Conservation (phyloP, 305 asterid species). For the Fraxinus paxiana region DNA sequence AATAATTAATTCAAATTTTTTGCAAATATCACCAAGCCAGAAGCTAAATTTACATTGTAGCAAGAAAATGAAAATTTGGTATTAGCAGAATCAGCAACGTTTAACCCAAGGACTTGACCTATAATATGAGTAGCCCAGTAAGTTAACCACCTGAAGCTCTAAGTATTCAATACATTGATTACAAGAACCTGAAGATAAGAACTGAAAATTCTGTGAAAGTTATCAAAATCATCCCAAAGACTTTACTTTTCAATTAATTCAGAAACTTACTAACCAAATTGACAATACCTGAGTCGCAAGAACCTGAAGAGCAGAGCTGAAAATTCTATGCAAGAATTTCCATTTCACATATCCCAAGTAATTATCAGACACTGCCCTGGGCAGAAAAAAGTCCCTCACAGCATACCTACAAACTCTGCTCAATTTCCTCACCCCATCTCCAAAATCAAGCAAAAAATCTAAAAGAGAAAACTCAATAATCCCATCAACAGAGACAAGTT, state of each 20-base stretch:
- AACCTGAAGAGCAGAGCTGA: constrained; percentile 91
- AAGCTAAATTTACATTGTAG: constrained; percentile 8
- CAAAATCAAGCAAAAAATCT: constrained; percentile 43
- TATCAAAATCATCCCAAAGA: constrained; percentile 4
- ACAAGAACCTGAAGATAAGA: background rate
- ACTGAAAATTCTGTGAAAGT: background rate
- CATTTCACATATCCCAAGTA: constrained; percentile 85
- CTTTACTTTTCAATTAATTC: background rate
- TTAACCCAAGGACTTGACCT: background rate
- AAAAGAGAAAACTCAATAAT: constrained; percentile 33
- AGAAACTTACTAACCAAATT: background rate
- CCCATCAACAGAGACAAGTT: constrained; percentile 52
- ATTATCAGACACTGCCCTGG: constrained; percentile 59
- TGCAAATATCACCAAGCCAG: background rate
- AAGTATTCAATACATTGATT: background rate
- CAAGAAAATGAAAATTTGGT: background rate
- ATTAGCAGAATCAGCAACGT: background rate
- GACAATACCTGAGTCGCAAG: constrained; percentile 85
- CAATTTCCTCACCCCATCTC: constrained; percentile 48
- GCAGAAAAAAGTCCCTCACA: constrained; percentile 60
- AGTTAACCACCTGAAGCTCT: background rate
- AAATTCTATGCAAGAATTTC: constrained; percentile 88
- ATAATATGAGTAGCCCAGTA: background rate
- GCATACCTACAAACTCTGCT: constrained; percentile 41
- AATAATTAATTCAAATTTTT: background rate